Evolutionary conservation across 1,139 yeast species (phyloP), one percentile per base, ranked within the genome.

Genomic region (Suhomyces kunorum): DNA sequence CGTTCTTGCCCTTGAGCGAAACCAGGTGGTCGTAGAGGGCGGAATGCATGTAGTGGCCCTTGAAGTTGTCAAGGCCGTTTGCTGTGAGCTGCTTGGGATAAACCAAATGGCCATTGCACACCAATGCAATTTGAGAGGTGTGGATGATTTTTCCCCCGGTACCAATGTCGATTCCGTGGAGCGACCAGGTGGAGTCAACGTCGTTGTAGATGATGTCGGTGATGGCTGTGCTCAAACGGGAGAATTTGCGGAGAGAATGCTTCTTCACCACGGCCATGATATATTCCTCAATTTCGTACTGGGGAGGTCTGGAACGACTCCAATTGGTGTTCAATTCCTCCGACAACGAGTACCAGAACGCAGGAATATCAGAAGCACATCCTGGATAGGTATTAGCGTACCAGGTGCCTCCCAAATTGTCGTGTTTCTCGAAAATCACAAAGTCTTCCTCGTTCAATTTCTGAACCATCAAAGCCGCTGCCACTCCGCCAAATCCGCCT

Each of bases 341-440:
- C 17, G 64, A 67, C 38, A 65, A 65, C 22, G 74, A 66, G 43
- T 74, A 72, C 72, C 77, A 76, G 24, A 72, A 51, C 2, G 76
- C 74, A 4, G 80, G 81, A 39, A 74, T 68, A 50, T 72, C 78
- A 18, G 74, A 66, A 27, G 79, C 80, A 52, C 78, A 74, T 5
- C 80, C 80, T 3, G 80, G 81, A 47, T 76, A 76, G 3, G 76
- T 64, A 48, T 76, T 76, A 36, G 77, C 76, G 54, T 66, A 69
- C 81, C 81, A 76, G 27, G 79, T 74, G 5, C 81, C 81, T n/a
- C 81, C 81, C 43, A 73, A 63, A 36, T 66, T 58, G 36, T 57
- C 61, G 43, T 70, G 76, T 45, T 68, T 68, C 44, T 76, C 81
- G 45, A 69, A 73, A 6, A 74, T 56, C 16, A 53, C 64, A 46